These are phyloP conservation scores for Neoboletus magnificus DNA, from an alignment of 768 basidiomycete species.

Conservation along the genomic window DNA sequence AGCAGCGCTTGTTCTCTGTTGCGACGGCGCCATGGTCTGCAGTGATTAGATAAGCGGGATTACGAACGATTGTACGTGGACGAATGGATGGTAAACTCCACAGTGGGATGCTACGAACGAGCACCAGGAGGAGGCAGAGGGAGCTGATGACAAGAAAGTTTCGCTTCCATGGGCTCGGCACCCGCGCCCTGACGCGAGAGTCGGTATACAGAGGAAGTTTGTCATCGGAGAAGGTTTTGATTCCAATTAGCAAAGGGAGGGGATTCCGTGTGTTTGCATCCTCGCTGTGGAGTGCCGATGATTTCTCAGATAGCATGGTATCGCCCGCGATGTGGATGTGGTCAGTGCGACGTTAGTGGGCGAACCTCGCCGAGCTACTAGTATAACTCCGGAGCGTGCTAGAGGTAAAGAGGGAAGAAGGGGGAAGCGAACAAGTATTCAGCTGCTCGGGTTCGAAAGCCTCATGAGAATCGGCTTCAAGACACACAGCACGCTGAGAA, in stretches of 20 bases:
- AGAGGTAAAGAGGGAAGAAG: neutral
- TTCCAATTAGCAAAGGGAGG: neutral
- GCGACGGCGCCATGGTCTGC: slow-evolving; percentile 86
- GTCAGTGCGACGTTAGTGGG: neutral
- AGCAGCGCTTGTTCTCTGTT: slow-evolving; percentile 82
- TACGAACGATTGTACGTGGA: slow-evolving; percentile 27
- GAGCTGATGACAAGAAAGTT: slow-evolving; percentile 5
- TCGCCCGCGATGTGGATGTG: neutral
- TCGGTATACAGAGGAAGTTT: slow-evolving; percentile 20
- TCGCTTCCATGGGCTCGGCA: slow-evolving; percentile 11
- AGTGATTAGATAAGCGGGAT: slow-evolving; percentile 54
- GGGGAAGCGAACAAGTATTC: neutral
- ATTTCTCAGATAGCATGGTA: slow-evolving; percentile 8
- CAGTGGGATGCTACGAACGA: slow-evolving; percentile 1
- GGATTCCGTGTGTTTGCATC: neutral
- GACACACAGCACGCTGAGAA: neutral
- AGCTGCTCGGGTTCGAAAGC: neutral
- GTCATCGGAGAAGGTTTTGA: neutral
- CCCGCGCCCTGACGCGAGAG: neutral
- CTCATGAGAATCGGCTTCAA: neutral
- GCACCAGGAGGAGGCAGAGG: slow-evolving; percentile 12
- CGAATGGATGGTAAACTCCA: neutral
- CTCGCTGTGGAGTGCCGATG: neutral
- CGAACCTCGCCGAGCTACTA: neutral
- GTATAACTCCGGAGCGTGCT: neutral